Evolutionary conservation across 1,284 basidiomycete genomes (phyloP), one percentile per base, ranked within the genome.

Genomic region (Exobasidium rhododendri): DNA sequence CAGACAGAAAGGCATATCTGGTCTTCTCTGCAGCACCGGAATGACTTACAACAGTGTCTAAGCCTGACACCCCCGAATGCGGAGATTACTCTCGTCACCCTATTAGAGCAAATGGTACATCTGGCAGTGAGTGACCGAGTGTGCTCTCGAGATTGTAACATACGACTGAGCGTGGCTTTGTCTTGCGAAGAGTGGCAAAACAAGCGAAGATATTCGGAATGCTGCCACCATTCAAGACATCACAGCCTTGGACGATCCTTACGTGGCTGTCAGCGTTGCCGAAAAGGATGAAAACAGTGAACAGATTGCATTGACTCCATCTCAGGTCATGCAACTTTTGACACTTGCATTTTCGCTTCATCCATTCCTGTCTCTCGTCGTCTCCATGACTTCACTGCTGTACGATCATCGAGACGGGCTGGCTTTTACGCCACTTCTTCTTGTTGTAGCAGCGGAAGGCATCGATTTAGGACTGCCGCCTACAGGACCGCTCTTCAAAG

Each of bases 331-430:
- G 47, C 52, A 55, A 22, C 17, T 55, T 13, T 17, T 55, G 31
- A 31, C 31, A 4, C 14, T 55, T 14, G 52, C 52, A 17, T 55
- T 55, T 32, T 17, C 20, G n/a, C 32, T 26, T 35, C 52, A 55
- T 55, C 52, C 52, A 6, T 40, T 55, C 13, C 24, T 55, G 11
- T 20, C 52, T 44, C 17, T 55, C 4, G 14, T 55, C 28, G 52
- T 55, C 22, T 31, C 52, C n/a, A 55, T 32, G 17, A 55, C 52
- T 2, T 31, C 52, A n/a, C 29, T 55, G 14, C n/a, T 55, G 17
- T 29, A 31, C 22, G 32, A 55, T 40, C 52, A 55, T 44, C 52
- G 30, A 5, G 47, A 50, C 14, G 47, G 47, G 4, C 24, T 24
- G 20, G n/a, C 47, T 24, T 24, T 24, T 26, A 24, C n/a, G 4